These are phyloP conservation scores for Chlamydomonas sphaeroides DNA, from an alignment of 139 green algal genomes.

Conservation along the genomic window DNA sequence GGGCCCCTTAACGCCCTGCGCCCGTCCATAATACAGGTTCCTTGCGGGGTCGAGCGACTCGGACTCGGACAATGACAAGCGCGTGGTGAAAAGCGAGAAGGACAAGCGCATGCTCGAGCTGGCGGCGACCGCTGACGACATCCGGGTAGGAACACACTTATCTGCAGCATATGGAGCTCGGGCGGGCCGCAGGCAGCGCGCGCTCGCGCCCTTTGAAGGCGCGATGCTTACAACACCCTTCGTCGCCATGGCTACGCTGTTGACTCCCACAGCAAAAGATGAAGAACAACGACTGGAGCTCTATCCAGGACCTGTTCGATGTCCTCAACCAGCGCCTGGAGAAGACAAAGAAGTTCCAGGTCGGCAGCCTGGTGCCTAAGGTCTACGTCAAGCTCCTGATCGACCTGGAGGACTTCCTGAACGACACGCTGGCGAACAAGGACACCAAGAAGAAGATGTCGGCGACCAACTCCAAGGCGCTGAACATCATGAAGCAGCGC, in stretches of 20 bases:
- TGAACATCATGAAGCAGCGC: conserved; percentile 97
- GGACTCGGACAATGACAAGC: conserved; percentile 85
- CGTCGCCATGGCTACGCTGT: no score
- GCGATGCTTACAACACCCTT: no score
- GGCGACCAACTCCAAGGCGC: conserved; percentile 92
- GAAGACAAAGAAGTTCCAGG: conserved; percentile 73
- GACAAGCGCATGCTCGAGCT: conserved; percentile 92
- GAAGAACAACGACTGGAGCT: conserved; percentile 97
- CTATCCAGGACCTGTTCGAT: conserved; percentile 94
- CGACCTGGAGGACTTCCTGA: conserved; percentile 93
- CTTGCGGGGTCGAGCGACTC: conserved; percentile 77
- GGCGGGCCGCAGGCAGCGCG: no score
- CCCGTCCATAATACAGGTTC: no score
- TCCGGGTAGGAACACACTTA: no score
- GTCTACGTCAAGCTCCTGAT: conserved; percentile 91
- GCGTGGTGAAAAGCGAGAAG: conserved; percentile 84
- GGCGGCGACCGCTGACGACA: conserved; percentile 82
- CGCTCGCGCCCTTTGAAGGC: no score
- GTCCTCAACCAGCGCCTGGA: conserved; percentile 99
- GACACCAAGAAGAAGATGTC: conserved; percentile 96
- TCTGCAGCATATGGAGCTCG: no score
- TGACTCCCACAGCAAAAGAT: conserved; percentile 88
- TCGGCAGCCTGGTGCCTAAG: conserved; percentile 57
- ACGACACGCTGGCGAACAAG: conserved; percentile 83
- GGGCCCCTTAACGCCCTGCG: no score